Evolutionary conservation across 257 asterid genomes (phyloP).

Genomic region (Linaria vulgaris): DNA sequence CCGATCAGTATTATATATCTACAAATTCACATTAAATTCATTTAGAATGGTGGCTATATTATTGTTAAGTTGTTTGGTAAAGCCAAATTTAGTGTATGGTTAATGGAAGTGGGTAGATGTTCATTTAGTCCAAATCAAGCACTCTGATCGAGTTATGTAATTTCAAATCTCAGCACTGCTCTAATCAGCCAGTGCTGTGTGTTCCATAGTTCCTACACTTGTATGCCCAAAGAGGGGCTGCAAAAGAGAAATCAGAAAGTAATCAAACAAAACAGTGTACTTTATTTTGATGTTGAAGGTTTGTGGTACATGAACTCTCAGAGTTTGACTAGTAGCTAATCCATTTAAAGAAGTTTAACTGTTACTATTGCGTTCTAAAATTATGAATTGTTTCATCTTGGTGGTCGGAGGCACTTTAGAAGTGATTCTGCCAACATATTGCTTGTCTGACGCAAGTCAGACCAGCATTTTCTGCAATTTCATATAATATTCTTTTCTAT

Average conservation of each 20-base stretch:
- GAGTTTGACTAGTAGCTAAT: neutral
- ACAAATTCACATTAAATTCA: neutral
- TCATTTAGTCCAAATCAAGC: neutral
- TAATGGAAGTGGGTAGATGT: neutral
- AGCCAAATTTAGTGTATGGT: no score
- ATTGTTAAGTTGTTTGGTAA: no score
- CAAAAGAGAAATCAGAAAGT: no score
- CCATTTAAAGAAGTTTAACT: neutral
- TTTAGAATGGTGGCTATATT: no score
- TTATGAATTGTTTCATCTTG: neutral
- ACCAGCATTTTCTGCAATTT: slow-evolving; percentile 7
- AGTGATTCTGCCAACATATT: slow-evolving; percentile 9
- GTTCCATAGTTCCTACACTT: neutral
- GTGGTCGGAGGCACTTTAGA: neutral
- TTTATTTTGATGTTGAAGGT: slow-evolving; percentile 1
- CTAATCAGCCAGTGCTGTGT: neutral
- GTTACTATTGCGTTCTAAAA: neutral
- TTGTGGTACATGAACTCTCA: neutral
- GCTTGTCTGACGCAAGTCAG: neutral
- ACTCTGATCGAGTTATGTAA: no score
- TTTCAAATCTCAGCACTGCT: no score
- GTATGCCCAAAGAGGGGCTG: no score
- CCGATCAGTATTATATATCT: slow-evolving; percentile 1
- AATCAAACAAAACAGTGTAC: neutral
- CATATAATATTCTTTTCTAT: neutral